A percentile compares a stretch with the other conserved stretches of the same genome.
Evolutionary conservation across 2,329 filamentous ascomycete species (phyloP).

Genomic region (Fusarium gaditjirri): DNA sequence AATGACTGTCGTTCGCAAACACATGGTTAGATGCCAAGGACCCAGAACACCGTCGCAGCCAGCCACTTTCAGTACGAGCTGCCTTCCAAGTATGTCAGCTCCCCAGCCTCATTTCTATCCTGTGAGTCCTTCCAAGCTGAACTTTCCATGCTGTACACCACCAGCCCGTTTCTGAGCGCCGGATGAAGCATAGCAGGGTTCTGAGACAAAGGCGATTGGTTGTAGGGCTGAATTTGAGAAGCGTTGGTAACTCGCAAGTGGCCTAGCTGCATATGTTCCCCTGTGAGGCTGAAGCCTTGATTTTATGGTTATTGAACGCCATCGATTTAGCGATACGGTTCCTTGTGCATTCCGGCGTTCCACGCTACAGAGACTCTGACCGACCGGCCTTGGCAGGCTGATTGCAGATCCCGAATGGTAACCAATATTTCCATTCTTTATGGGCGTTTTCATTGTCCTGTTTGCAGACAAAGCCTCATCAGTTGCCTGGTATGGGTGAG

Average conservation of each 20-base stretch:
- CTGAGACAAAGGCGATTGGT: neutral
- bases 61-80: neutral
- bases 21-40: neutral
- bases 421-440: rapidly evolving
- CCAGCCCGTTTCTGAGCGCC: neutral
- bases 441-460: neutral
- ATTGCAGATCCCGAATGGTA: neutral
- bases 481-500: neutral
- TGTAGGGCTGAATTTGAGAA: neutral
- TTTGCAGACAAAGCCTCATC: neutral
- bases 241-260: neutral
- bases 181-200: neutral
- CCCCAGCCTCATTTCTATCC: neutral
- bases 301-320: constrained; percentile 20
- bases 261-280: neutral
- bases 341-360: neutral
- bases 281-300: neutral
- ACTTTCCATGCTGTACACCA: neutral
- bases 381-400: neutral
- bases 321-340: neutral
- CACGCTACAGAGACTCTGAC: neutral
- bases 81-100: neutral
- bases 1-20: rapidly evolving
- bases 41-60: neutral
- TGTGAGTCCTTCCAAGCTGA: neutral